Evolutionary conservation across 768 basidiomycete species (phyloP).

Genomic region (Chalciporus sphaerocephalus): DNA sequence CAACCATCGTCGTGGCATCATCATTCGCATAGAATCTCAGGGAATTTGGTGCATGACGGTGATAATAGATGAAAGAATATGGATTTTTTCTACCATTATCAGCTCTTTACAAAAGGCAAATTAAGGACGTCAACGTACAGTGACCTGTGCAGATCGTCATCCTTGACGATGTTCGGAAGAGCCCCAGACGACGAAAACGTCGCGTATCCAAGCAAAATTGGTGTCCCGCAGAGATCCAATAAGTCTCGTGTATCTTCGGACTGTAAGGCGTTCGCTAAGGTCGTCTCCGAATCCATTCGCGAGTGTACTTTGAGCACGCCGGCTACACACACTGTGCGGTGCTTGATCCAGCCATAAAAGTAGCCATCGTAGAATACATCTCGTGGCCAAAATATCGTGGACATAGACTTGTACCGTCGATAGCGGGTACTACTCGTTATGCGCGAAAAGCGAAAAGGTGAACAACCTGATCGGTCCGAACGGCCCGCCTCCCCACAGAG

Average conservation of each 20-base stretch:
- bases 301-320: constrained; percentile 40
- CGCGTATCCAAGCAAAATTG: constrained; percentile 32
- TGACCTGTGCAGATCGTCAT: constrained; percentile 25
- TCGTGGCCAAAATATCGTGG: constrained; percentile 55
- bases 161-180: constrained; percentile 34
- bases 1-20: constrained; percentile 25
- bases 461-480: neutral
- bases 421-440: neutral
- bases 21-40: constrained; percentile 64
- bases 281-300: constrained; percentile 14
- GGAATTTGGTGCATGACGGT: constrained; percentile 47
- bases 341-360: constrained; percentile 56
- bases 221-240: constrained; percentile 14
- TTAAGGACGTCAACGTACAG: constrained; percentile 7
- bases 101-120: constrained; percentile 9
- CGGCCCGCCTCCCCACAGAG: neutral
- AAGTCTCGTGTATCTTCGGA: constrained; percentile 17
- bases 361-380: constrained; percentile 45
- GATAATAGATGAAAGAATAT: constrained; percentile 44
- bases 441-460: neutral
- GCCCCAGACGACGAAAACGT: constrained; percentile 13
- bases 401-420: constrained; percentile 19
- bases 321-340: constrained; percentile 44
- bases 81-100: constrained; percentile 13
- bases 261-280: constrained; percentile 11